Percentiles rank a stretch among this genome's conserved stretches.
Evolutionary conservation across 2,329 filamentous ascomycete genomes (phyloP).

Genomic region (Nemania serpens): DNA sequence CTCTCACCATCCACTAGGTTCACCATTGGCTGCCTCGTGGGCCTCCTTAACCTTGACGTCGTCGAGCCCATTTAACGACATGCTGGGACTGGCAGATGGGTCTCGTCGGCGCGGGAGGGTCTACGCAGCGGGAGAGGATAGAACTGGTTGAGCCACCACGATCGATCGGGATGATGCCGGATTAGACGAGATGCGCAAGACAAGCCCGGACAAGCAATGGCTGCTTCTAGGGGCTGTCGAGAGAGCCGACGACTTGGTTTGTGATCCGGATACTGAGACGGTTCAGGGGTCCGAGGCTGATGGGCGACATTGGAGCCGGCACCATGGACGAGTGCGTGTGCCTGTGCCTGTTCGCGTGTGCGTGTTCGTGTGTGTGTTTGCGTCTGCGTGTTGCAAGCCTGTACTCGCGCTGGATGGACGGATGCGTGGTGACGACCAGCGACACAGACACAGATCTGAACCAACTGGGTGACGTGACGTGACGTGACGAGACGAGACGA

Average conservation of each 20-base stretch:
- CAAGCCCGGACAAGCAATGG: conserved; percentile 5
- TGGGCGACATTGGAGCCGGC: conserved; percentile 39
- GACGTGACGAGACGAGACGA: too few relatives aligned
- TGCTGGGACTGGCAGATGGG: conserved; percentile 46
- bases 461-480: background rate
- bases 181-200: background rate
- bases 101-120: conserved; percentile 26
- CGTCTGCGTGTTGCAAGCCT: background rate
- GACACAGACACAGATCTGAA: conserved; percentile 3
- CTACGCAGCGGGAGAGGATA: background rate
- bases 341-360: too few relatives aligned
- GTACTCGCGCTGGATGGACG: background rate
- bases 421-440: conserved; percentile 1
- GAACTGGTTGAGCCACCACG: background rate
- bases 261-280: conserved; percentile 35
- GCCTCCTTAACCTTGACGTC: conserved; percentile 79
- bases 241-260: conserved; percentile 28
- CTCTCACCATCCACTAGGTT: conserved; percentile 92
- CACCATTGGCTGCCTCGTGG: conserved; percentile 76
- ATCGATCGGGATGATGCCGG: background rate
- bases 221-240: conserved; percentile 24
- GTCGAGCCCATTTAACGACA: conserved; percentile 98
- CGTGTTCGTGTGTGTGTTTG: too few relatives aligned
- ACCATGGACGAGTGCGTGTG: conserved; percentile 22
- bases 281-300: conserved; percentile 35